Evolutionary conservation across 805 yeast species (phyloP), one percentile per base, ranked within the genome.

Genomic region (Ogataea chonburiensis): DNA sequence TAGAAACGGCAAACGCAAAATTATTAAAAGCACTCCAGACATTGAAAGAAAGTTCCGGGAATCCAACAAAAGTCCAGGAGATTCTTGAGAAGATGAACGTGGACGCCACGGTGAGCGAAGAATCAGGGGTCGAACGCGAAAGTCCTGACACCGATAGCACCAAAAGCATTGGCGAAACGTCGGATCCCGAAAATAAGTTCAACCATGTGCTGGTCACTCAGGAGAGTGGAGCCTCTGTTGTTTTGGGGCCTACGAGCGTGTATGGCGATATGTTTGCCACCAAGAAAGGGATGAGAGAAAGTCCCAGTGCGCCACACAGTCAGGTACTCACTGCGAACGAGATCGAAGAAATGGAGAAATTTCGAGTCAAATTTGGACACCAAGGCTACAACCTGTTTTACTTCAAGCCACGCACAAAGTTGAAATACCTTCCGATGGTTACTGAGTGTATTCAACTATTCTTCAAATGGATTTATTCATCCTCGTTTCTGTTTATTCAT

Each of bases 401-500:
- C 23, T 42, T 42, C 31, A 24, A 34, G 13, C 45, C 45, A 3
- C 5, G 8, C 14, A 14, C 13, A 3, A 17, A 18, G 3, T 24
- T 37, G 17, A 34, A 24, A 16, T 33, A 42, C 24, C 27, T 28
- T 3, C 38, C 46, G 2, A 23, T 29, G 3, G 35, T 42, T 12
- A 24, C 22, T 5, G 35, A 38, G 10, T 35, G 46, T 20, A 37
- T 42, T 3, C 15, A 22, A 11, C 24, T 38, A 11, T 44, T 77
- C 50, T 77, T 76, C 55, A 69, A 67, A 14, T 76, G 80, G 79
- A 71, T 74, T 40, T 77, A 77, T 47, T 81, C 81, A 4, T 80
- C 75, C 38, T 72, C 71, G 46, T 73, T 72, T 47, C 66, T 74
- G 59, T 78, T 75, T 46, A 70, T 78, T 17, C 79, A 75, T 47